Conservation (phyloP, 2,329 filamentous ascomycete genomes). For the Ceratocystiopsis brevicomis region DNA sequence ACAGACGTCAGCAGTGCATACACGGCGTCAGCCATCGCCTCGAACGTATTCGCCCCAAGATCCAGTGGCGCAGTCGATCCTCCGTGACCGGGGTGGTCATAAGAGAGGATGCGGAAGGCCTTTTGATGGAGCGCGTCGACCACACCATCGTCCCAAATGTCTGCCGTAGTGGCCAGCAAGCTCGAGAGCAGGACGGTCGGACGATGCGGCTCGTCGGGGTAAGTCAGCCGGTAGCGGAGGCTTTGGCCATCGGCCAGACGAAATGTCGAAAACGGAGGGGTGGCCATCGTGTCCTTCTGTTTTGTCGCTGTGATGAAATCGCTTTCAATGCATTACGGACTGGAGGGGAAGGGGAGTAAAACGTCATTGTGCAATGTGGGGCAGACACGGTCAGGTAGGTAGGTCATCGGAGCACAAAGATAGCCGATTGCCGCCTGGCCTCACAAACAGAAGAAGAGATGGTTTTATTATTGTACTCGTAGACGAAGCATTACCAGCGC, state of each 20-base stretch:
- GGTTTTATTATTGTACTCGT: no score
- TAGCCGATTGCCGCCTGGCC: no score
- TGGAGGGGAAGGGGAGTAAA: no score
- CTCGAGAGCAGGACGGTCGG: conserved; percentile 22
- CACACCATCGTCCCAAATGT: conserved; percentile 20
- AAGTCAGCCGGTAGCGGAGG: conserved; percentile 3
- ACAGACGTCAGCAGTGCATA: conserved; percentile 15
- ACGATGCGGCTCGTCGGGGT: conserved; percentile 1
- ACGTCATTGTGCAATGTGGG: no score
- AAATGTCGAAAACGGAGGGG: background rate
- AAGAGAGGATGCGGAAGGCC: conserved; percentile 22
- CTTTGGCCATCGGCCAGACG: conserved; percentile 2
- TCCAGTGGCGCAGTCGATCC: conserved; percentile 17
- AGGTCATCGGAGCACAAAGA: no score
- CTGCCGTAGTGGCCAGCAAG: conserved; percentile 18
- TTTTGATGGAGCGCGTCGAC: conserved; percentile 15
- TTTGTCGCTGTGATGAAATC: no score
- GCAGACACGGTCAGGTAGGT: no score
- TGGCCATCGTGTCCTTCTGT: no score
- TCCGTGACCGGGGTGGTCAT: conserved; percentile 25
- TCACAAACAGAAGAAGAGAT: no score
- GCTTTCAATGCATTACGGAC: no score
- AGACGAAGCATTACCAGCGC: no score
- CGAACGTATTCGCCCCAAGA: conserved; percentile 19
- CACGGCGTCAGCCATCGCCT: conserved; percentile 20